A percentile compares a stretch with the other conserved stretches of the same genome.
Conservation (phyloP, 805 yeast species). For the Barnettozyma vustinii region DNA sequence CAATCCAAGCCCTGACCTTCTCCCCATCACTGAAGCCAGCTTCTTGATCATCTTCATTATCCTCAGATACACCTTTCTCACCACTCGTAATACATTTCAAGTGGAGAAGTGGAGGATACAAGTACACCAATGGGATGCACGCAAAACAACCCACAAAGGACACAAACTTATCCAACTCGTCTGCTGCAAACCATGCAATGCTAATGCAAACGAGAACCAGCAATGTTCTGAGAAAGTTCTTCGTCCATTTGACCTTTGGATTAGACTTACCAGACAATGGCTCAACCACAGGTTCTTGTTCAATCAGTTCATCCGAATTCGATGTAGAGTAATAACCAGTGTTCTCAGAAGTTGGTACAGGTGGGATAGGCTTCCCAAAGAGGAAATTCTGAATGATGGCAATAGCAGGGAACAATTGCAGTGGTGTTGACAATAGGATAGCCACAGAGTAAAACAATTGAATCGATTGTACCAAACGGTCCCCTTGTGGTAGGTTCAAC, state of each 20-base stretch:
- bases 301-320: neutral
- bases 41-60: neutral
- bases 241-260: conserved; percentile 53
- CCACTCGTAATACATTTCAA: conserved; percentile 32
- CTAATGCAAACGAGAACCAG: conserved; percentile 50
- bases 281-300: conserved; percentile 8
- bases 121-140: conserved; percentile 79
- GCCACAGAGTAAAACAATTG: conserved; percentile 73
- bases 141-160: conserved; percentile 82
- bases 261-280: conserved; percentile 50
- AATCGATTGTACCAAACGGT: conserved; percentile 54
- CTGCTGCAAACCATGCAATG: conserved; percentile 63
- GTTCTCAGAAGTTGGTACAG: neutral
- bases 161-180: conserved; percentile 66
- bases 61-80: neutral
- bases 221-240: conserved; percentile 50
- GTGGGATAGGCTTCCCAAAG: conserved; percentile 26
- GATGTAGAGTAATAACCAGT: neutral
- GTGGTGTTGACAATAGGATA: conserved; percentile 72
- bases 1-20: conserved; percentile 28
- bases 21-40: conserved; percentile 19
- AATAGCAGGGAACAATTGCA: conserved; percentile 76
- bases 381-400: conserved; percentile 62
- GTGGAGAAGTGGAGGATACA: conserved; percentile 80
- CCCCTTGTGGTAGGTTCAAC: conserved; percentile 64